Evolutionary conservation across 2,329 filamentous ascomycete genomes (phyloP).

Genomic region (Aspergillus sp.): DNA sequence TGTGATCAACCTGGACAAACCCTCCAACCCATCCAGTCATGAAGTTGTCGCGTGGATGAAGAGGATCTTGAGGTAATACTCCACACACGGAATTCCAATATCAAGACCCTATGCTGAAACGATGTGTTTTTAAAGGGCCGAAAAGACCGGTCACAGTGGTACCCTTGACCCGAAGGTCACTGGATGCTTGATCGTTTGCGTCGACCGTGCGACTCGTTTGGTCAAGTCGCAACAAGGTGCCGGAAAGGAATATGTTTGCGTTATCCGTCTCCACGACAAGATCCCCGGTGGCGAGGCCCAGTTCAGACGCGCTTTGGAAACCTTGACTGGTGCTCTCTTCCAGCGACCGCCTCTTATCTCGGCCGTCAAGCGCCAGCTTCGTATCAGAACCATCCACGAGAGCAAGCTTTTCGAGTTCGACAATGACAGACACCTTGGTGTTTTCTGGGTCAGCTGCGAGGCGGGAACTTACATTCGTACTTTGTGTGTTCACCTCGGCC

Average conservation of each 20-base stretch:
- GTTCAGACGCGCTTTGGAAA: conserved; percentile 89
- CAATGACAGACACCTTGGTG: conserved; percentile 92
- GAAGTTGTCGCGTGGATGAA: conserved; percentile 99
- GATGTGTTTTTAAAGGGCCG: conserved; percentile 51
- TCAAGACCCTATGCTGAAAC: conserved; percentile 9
- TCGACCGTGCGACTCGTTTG: conserved; percentile 92
- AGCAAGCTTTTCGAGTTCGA: conserved; percentile 96
- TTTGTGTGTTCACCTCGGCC: conserved; percentile 85
- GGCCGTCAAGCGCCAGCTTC: conserved; percentile 95
- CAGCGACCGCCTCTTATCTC: conserved; percentile 95
- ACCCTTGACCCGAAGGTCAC: conserved; percentile 98
- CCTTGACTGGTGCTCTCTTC: conserved; percentile 92
- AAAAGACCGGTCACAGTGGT: conserved; percentile 97
- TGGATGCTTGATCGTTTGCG: conserved; percentile 87
- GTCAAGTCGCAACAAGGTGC: conserved; percentile 99
- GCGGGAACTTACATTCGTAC: conserved; percentile 98
- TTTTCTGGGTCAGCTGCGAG: conserved; percentile 99
- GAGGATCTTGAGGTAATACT: conserved; percentile 73
- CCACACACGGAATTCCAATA: not conserved
- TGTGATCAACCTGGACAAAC: conserved; percentile 97
- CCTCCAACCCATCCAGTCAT: conserved; percentile 94
- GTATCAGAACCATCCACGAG: conserved; percentile 96
- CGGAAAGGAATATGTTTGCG: conserved; percentile 97
- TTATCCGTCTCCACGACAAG: conserved; percentile 92
- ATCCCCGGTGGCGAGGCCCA: conserved; percentile 88